A percentile compares a stretch with the other conserved stretches of the same genome.
Evolutionary conservation across 495 filamentous ascomycete species (phyloP).

Genomic region (Talaromyces nanjingensis): DNA sequence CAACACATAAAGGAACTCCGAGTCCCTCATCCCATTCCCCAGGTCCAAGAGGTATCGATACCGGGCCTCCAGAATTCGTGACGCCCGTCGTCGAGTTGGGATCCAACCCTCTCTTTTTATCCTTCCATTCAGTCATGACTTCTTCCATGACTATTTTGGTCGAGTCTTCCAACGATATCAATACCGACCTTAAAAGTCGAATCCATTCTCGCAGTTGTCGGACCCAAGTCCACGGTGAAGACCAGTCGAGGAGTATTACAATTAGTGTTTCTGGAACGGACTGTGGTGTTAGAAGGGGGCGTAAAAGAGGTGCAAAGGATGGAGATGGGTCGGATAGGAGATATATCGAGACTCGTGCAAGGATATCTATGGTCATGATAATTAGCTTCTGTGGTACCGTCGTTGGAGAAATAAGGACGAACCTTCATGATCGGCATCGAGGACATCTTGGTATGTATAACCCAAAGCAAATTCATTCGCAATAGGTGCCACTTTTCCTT

Average conservation of each 20-base stretch:
- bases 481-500: slow-evolving; percentile 65
- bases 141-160: slow-evolving; percentile 79
- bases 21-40: slow-evolving; percentile 93
- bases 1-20: slow-evolving; percentile 82
- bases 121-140: slow-evolving; percentile 58
- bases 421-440: slow-evolving; percentile 95
- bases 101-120: slow-evolving; percentile 41
- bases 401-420: slow-evolving; percentile 7
- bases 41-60: slow-evolving; percentile 72
- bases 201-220: slow-evolving; percentile 85
- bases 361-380: slow-evolving; percentile 50
- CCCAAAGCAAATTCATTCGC: slow-evolving; percentile 91
- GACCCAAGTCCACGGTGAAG: slow-evolving; percentile 86
- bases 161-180: slow-evolving; percentile 66
- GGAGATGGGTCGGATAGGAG: slow-evolving; percentile 76
- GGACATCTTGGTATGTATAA: slow-evolving; percentile 91
- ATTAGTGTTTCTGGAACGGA: slow-evolving; percentile 83
- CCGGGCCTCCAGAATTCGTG: slow-evolving; percentile 42
- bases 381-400: not conserved
- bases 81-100: slow-evolving; percentile 34
- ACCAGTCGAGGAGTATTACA: slow-evolving; percentile 88
- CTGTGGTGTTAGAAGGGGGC: slow-evolving; percentile 77
- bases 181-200: slow-evolving; percentile 65
- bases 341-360: slow-evolving; percentile 88
- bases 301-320: slow-evolving; percentile 75